These are phyloP conservation scores for Brassica rapa DNA, from an alignment of 345 rosid species.

Conservation along the genomic window DNA sequence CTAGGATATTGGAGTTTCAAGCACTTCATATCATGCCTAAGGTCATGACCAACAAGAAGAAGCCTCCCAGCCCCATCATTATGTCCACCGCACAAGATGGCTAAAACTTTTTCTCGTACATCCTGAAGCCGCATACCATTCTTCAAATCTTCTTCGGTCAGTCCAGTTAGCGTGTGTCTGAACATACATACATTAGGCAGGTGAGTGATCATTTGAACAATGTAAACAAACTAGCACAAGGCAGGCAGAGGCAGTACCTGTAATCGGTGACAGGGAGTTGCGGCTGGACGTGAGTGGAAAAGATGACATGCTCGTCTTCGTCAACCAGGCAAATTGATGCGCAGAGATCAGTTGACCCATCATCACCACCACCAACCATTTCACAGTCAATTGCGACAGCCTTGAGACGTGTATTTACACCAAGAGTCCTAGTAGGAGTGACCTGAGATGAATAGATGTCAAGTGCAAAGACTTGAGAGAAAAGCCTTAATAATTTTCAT, in stretches of 20 bases:
- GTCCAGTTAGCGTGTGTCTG: constrained; percentile 68
- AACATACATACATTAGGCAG: background rate
- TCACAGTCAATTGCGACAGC: constrained; percentile 73
- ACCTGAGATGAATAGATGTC: constrained; percentile 18
- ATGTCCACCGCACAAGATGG: constrained; percentile 58
- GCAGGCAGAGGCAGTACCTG: constrained; percentile 42
- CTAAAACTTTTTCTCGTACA: constrained; percentile 47
- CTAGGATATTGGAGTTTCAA: constrained; percentile 62
- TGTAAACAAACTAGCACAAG: constrained; percentile 8
- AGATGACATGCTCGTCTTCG: constrained; percentile 64
- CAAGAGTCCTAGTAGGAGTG: constrained; percentile 24
- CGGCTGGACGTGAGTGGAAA: constrained; percentile 63
- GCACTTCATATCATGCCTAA: constrained; percentile 65
- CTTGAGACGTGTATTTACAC: constrained; percentile 30
- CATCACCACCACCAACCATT: constrained; percentile 76
- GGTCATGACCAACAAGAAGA: constrained; percentile 74
- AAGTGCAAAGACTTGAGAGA: background rate
- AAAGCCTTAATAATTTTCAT: too few species aligned
- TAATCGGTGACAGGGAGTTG: constrained; percentile 56
- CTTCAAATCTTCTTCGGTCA: constrained; percentile 64
- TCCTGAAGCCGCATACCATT: constrained; percentile 58
- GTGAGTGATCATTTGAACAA: background rate
- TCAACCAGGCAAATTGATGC: constrained; percentile 72
- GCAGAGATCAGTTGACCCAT: constrained; percentile 59
- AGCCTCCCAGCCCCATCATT: constrained; percentile 58